These are phyloP conservation scores for Inga oerstediana DNA, from an alignment of 306 rosid genomes.

Conservation along the genomic window DNA sequence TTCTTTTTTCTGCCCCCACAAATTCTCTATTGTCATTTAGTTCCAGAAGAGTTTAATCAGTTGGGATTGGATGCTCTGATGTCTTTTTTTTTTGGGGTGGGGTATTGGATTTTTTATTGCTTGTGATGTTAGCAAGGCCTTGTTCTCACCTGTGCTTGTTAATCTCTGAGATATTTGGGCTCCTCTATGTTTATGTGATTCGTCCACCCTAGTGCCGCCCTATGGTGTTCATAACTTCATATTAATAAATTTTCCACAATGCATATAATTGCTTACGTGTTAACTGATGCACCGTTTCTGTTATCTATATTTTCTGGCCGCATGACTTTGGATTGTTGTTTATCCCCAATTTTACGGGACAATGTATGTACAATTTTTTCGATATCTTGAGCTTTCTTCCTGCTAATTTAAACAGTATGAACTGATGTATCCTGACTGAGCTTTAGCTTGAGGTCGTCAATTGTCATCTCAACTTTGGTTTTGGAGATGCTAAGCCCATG, in stretches of 20 bases:
- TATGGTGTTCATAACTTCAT: background rate
- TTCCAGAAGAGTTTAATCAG: background rate
- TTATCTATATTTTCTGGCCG: background rate
- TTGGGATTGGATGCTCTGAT: background rate
- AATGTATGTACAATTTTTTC: background rate
- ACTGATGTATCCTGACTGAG: background rate
- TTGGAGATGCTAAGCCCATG: slow-evolving; percentile 4
- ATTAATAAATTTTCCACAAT: background rate
- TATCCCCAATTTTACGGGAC: slow-evolving; percentile 13
- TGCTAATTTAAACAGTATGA: background rate
- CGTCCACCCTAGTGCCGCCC: background rate
- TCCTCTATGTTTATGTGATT: background rate
- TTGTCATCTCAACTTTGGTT: slow-evolving; percentile 8
- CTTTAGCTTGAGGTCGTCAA: slow-evolving; percentile 7
- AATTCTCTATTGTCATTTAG: background rate
- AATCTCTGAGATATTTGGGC: background rate
- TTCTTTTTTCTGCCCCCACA: background rate
- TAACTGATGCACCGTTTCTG: background rate
- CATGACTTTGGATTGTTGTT: slow-evolving; percentile 13
- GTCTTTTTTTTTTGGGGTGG: background rate
- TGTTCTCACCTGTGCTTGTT: background rate
- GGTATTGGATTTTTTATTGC: background rate
- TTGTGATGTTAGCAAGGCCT: background rate
- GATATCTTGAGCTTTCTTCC: slow-evolving; percentile 6
- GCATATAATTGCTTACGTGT: background rate